These are phyloP conservation scores for Oryza officinalis DNA, from an alignment of 176 grass and related monocot genomes.

Conservation along the genomic window DNA sequence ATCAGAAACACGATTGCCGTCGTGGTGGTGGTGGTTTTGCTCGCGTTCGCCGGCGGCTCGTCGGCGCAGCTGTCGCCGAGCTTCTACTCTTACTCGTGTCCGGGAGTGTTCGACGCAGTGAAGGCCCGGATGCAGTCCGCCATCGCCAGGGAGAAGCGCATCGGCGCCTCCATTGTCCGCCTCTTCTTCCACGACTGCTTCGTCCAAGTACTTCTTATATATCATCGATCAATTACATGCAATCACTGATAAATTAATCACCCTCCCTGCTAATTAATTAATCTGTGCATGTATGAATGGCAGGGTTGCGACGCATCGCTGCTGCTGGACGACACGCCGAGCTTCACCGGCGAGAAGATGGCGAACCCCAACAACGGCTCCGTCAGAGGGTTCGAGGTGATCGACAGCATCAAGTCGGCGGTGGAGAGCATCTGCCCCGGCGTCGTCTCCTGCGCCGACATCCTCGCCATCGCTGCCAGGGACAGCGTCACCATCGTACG, in stretches of 20 bases:
- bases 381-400: constrained; percentile 69
- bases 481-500: constrained; percentile 60
- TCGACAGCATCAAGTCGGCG: constrained; percentile 69
- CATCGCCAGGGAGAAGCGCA: constrained; percentile 51
- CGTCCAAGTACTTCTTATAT: constrained; percentile 2
- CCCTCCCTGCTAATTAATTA: too few species aligned
- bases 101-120: constrained; percentile 49
- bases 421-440: constrained; percentile 65
- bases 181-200: constrained; percentile 98
- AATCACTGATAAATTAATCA: too few species aligned
- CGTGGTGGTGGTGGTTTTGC: not conserved
- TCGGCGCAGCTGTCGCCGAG: constrained; percentile 42
- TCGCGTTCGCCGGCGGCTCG: constrained; percentile 11
- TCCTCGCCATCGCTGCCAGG: constrained; percentile 64
- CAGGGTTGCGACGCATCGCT: constrained; percentile 85
- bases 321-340: constrained; percentile 67
- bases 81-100: constrained; percentile 74
- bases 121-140: constrained; percentile 47
- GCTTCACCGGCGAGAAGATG: constrained; percentile 66
- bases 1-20: not conserved
- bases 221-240: too few species aligned
- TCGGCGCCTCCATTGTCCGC: constrained; percentile 81
- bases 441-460: constrained; percentile 93
- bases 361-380: constrained; percentile 63
- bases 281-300: too few species aligned